Evolutionary conservation across 139 green algal genomes (phyloP).

Genomic region (Closterium sp.): DNA sequence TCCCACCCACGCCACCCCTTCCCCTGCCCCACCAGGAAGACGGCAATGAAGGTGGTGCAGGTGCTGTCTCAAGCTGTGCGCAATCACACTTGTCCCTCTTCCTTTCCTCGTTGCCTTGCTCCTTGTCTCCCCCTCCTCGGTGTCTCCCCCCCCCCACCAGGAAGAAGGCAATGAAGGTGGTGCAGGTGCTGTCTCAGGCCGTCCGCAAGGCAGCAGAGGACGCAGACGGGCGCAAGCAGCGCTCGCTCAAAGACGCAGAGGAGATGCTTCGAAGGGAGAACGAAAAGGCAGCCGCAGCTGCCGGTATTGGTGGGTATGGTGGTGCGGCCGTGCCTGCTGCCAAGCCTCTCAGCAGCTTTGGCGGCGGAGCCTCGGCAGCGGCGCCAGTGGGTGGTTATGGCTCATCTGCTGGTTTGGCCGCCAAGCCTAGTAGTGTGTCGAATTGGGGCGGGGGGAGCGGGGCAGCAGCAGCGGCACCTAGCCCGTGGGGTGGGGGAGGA

Average conservation of each 20-base stretch:
- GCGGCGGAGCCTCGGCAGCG: neutral
- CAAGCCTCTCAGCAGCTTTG: neutral
- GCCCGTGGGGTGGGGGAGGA: neutral
- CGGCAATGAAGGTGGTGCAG: conserved; percentile 28
- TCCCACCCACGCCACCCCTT: too few relatives aligned
- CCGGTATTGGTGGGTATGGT: neutral
- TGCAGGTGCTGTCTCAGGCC: conserved; percentile 2
- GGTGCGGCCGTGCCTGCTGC: neutral
- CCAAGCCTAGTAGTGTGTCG: neutral
- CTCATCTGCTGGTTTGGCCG: neutral
- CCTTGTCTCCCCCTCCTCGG: too few relatives aligned
- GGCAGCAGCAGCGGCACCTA: neutral
- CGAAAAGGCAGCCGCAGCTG: neutral
- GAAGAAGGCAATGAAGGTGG: conserved; percentile 29
- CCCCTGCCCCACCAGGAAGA: neutral
- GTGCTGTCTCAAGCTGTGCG: conserved; percentile 5
- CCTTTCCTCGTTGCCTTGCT: neutral
- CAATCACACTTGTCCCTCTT: too few relatives aligned
- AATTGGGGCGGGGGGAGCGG: neutral
- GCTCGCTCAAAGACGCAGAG: conserved; percentile 27
- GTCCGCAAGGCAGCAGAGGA: conserved; percentile 37
- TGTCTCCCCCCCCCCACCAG: neutral
- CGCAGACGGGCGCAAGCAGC: conserved; percentile 13
- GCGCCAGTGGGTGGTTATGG: neutral
- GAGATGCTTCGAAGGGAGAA: conserved; percentile 4